Evolutionary conservation across 352 stramenopile genomes (phyloP), one percentile per base, ranked within the genome.

Genomic region (Phytophthora melonis): DNA sequence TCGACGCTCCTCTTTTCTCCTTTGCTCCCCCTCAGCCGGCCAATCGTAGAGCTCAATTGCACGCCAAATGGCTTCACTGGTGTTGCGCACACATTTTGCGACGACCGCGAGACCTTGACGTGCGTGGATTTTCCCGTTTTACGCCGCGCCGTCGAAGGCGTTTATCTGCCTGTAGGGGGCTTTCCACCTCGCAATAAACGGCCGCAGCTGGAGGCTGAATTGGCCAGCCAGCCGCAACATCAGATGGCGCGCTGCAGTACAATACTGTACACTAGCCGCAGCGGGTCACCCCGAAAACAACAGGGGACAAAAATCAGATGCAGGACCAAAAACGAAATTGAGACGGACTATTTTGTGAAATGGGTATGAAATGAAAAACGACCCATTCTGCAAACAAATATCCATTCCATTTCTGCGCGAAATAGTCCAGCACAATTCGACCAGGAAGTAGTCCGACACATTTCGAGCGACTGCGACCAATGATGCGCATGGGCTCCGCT

Each of bases 51-150:
- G 41, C 47, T 54, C 13, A 6, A 63, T 49, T 36, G 36, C 45
- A 25, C 5, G 9, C n/a, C 34, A 75, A 55, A 65, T 77, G 68
- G 63, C 56, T 75, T 75, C 57, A 74, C 30, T 77, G 16, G 55
- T 77, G 70, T 77, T 30, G 34, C 30, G 34, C 30, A 77, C 70
- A 66, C 23, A 66, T 49, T 74, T 69, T 58, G 39, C 6, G 36
- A 7, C 41, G 27, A 43, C 30, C 14, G 58, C 63, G 53, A 64
- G 53, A 13, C 41, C 61, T 27, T 60, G 63, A 47, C 53, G 36
- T 21, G 25, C 25, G n/a, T 43, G 47, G 63, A 71, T 75, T 71
- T 63, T 55, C 62, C 63, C 23, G 19, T 19, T 32, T 5, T 32
- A 57, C 23, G 19, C 19, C 19, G 50, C 19, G 16, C 43, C 43